These are phyloP conservation scores for Cytospora leucostoma DNA, from an alignment of 2,329 filamentous ascomycete genomes.

Conservation along the genomic window DNA sequence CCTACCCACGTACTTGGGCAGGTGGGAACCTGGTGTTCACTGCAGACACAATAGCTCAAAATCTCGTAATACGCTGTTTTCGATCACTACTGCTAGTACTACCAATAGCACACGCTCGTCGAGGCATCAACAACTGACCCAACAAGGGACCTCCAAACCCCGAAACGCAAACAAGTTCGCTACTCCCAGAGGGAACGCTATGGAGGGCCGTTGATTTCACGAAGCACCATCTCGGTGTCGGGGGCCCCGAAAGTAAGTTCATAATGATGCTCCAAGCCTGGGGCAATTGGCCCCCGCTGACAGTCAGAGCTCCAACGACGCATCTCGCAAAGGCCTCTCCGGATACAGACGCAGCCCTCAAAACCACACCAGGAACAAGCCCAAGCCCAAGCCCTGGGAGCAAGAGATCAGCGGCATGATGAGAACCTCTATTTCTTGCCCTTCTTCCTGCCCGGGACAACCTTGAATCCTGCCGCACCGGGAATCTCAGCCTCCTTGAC, in stretches of 20 bases:
- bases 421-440: conserved; percentile 62
- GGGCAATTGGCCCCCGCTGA: too few species aligned
- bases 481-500: conserved; percentile 40
- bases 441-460: conserved; percentile 92
- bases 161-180: too few species aligned
- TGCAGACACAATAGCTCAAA: background rate
- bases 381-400: background rate
- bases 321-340: background rate
- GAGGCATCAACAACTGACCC: background rate
- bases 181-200: too few species aligned
- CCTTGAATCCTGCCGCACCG: conserved; percentile 71
- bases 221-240: too few species aligned
- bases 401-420: background rate
- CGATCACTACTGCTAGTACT: background rate
- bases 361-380: background rate
- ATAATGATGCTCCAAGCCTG: too few species aligned
- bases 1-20: too few species aligned
- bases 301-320: background rate
- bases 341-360: background rate
- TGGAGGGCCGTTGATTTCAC: too few species aligned
- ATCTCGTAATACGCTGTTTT: too few species aligned
- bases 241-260: too few species aligned
- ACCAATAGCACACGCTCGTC: background rate
- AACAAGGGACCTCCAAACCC: background rate
- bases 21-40: background rate